phyloP scores from a whole-genome alignment of 192 early-diverging fungal genomes.

The Backusella mclennaniae region DNA sequence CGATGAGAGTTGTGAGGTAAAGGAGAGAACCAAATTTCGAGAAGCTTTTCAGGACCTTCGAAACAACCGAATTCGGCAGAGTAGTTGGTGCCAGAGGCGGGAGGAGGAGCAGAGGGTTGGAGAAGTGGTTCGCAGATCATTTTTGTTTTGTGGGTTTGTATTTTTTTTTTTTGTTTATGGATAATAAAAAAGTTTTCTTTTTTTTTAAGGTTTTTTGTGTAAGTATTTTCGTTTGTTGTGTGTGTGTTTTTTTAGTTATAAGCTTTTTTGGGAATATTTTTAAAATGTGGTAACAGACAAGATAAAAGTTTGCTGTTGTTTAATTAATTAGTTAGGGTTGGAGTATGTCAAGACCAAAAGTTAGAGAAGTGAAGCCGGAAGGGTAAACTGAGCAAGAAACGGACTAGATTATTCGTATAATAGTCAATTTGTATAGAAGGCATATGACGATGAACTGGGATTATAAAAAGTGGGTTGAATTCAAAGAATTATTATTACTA shows the following conservation, averaged over 20 bases:
- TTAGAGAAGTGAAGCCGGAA: constrained; percentile 44
- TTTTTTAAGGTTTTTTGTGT: not conserved
- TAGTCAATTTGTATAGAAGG: constrained; percentile 37
- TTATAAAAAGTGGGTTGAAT: not conserved
- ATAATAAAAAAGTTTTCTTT: not conserved
- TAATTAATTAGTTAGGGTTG: constrained; percentile 19
- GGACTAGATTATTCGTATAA: constrained; percentile 31
- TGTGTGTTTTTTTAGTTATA: not conserved
- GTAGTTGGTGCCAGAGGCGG: constrained; percentile 31
- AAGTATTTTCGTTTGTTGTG: constrained; percentile 6
- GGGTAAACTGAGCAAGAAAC: constrained; percentile 39
- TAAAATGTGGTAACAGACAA: not conserved
- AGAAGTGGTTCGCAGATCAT: constrained; percentile 5
- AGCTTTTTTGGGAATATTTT: not conserved
- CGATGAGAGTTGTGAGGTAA: constrained; percentile 9
- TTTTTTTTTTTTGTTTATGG: not conserved
- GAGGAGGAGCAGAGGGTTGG: constrained; percentile 28
- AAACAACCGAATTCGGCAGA: constrained; percentile 56
- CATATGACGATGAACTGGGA: not conserved
- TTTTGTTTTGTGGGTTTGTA: not conserved
- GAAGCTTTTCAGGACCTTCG: constrained; percentile 96
- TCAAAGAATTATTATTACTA: constrained; percentile 5
- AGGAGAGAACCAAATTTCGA: constrained; percentile 94
- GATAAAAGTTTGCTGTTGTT: not conserved
- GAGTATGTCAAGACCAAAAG: constrained; percentile 41